Evolutionary conservation across 768 basidiomycete genomes (phyloP).

Genomic region (Leccinum barrowsii): DNA sequence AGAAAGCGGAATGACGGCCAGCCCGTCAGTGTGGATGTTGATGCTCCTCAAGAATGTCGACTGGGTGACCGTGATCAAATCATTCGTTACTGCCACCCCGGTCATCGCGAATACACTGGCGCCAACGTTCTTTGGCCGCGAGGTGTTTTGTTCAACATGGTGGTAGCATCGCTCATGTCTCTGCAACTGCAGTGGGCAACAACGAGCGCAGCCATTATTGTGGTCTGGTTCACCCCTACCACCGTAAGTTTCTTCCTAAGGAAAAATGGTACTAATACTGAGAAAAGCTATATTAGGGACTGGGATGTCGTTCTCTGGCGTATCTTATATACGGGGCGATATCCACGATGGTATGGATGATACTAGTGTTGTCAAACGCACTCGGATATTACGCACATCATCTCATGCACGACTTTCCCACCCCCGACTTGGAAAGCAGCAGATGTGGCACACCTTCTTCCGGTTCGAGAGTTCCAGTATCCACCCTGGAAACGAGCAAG

Average conservation of each 20-base stretch:
- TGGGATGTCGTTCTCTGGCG: conserved; percentile 34
- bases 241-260: conserved; percentile 6
- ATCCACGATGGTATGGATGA: conserved; percentile 30
- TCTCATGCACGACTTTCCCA: not conserved
- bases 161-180: conserved; percentile 28
- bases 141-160: conserved; percentile 23
- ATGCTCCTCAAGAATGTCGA: conserved; percentile 15
- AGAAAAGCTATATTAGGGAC: conserved; percentile 9
- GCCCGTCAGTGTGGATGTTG: not conserved
- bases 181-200: conserved; percentile 34
- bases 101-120: not conserved
- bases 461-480: not conserved
- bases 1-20: not conserved
- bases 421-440: not conserved
- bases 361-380: conserved; percentile 29
- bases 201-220: conserved; percentile 26
- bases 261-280: not conserved
- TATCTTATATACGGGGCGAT: conserved; percentile 29
- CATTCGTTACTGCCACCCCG: conserved; percentile 16
- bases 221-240: conserved; percentile 31
- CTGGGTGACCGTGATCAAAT: conserved; percentile 18
- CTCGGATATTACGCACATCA: conserved; percentile 21
- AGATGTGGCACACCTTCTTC: not conserved
- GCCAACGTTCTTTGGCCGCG: conserved; percentile 17
- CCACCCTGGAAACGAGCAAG: no score